Evolutionary conservation across 2,329 filamentous ascomycete species (phyloP), one percentile per base, ranked within the genome.

Genomic region (Aspergillus sp.): DNA sequence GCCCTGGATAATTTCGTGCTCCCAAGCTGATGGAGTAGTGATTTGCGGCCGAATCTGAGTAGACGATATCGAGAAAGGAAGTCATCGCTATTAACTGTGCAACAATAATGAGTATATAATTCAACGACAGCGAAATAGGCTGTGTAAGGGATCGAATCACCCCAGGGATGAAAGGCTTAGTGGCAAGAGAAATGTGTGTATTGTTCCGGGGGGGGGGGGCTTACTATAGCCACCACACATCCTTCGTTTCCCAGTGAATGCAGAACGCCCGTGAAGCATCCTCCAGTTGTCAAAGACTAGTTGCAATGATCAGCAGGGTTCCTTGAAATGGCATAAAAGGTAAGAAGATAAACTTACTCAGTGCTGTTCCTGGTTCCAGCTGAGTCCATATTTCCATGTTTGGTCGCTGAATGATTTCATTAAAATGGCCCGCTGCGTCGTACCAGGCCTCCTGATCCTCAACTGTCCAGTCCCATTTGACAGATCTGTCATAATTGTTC

Each of bases 201-300:
- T 31, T 31, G 27, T 11, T 31, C 5, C 37, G 31, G 31, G 23
- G 40, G 9, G 40, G 9, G 15, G 15, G 15, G 19, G 85, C 89
- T 82, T 78, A 92, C 91, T 88, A 68, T 98, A 98, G 9, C 85
- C 93, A 59, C 95, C 95, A 73, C 93, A 97, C 69, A 99, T 90
- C 64, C 93, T 87, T 64, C 95, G 82, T 69, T 89, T 86, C 1
- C 95, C 95, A 6, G 87, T 89, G 69, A 98, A 99, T 0, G 85
- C 85, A 52, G 87, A 87, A 66, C 95, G 82, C 1, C 93, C 95
- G 74, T 99, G 95, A 65, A 98, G 77, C 35, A 97, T 89, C 58
- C 95, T 84, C 92, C 93, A 97, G 70, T 99, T 98, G 71, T 99
- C 91, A 73, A 99, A 97, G 47, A 98, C 90, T 90, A 65, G 11